Conservation (phyloP, 257 asterid species). For the Apocynum venetum region DNA sequence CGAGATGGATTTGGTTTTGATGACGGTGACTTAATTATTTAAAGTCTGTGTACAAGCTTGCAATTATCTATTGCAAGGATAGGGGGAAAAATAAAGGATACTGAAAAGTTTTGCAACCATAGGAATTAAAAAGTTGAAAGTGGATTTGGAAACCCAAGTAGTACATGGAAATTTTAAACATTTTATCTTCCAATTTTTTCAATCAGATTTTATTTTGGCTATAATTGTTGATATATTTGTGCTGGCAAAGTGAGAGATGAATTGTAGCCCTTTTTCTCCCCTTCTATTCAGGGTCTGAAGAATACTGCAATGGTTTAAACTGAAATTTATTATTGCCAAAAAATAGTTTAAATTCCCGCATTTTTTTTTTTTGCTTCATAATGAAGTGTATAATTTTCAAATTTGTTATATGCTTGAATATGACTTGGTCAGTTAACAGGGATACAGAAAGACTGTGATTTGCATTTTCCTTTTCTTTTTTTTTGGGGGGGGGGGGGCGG, state of each 20-base stretch:
- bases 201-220: background rate
- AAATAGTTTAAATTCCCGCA: background rate
- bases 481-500: background rate
- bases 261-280: background rate
- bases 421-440: background rate
- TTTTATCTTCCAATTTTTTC: background rate
- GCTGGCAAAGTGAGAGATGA: background rate
- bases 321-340: background rate
- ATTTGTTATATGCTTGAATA: background rate
- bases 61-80: background rate
- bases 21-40: background rate
- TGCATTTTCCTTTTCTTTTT: too few relatives aligned
- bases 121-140: background rate
- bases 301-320: background rate
- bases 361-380: background rate
- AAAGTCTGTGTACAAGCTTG: background rate
- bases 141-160: background rate
- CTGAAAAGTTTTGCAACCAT: background rate
- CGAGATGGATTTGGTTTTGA: background rate
- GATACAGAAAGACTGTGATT: background rate
- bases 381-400: background rate
- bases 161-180: background rate
- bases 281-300: background rate
- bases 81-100: background rate
- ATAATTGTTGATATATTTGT: background rate